Conservation (phyloP, 805 yeast species). For the Starmerella scarabaei region DNA sequence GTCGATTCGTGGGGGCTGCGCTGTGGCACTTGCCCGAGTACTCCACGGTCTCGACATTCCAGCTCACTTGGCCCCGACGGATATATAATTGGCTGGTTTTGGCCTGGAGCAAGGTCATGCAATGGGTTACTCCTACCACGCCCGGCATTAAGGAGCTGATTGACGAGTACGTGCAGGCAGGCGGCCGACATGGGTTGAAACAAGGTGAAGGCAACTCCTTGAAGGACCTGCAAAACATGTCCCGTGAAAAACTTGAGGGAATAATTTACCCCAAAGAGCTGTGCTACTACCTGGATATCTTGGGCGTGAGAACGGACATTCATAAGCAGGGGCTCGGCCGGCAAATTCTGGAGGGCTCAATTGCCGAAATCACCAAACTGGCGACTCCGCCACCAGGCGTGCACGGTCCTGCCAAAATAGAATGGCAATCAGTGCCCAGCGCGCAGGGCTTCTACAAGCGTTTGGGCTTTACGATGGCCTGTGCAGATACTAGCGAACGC, state of each 20-base stretch:
- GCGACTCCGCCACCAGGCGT: constrained; percentile 4
- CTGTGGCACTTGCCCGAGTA: background rate
- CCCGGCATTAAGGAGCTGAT: background rate
- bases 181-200: background rate
- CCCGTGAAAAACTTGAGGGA: background rate
- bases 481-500: background rate
- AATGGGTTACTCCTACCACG: background rate
- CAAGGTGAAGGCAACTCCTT: background rate
- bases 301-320: constrained; percentile 5
- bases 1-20: background rate
- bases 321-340: constrained; percentile 9
- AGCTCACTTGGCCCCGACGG: background rate
- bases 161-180: background rate
- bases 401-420: constrained; percentile 8
- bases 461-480: background rate
- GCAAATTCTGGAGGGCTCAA: background rate
- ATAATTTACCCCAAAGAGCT: constrained; percentile 3
- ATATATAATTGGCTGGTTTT: background rate
- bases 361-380: background rate
- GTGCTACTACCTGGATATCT: constrained; percentile 2
- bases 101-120: background rate
- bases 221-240: background rate
- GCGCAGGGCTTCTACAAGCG: constrained; percentile 8
- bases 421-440: constrained; percentile 9
- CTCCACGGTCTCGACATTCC: background rate